Evolutionary conservation across 345 rosid genomes (phyloP), one percentile per base, ranked within the genome.

Genomic region (Toxicodendron radicans): DNA sequence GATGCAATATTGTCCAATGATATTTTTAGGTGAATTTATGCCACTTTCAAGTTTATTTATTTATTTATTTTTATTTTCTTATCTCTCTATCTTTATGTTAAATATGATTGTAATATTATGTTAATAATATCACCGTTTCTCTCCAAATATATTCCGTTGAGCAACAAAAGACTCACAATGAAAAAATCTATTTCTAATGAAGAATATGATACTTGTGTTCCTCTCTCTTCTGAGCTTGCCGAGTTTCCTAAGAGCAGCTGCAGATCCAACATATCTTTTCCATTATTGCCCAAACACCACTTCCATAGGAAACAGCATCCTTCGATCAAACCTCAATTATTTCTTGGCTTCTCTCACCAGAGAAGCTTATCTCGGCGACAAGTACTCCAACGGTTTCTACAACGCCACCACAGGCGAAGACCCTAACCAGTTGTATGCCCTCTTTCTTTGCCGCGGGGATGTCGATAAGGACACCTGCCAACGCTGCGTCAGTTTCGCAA

Each of bases 401-500:
- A 43, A 32, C 24, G 23, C n/a, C 46, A 60, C 78, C 0, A 11
- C 17, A 20, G 75, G 81, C 21, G 65, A 32, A 13, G 71, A 56
- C 10, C 66, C 56, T 16, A 51, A 49, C 64, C 13, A 14, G 8
- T 60, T 72, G 27, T 48, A 58, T 7, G 80, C 75, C 41, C 49
- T 58, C 11, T 70, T 53, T 64, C 79, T 70, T 7, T 76, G 79
- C 71, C 71, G 52, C 0, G 79, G 75, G 0, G 71, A 77, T 17
- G 14, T 33, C 30, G 1, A 7, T 17, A 0, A 20, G 0, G 24
- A 23, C n/a, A 27, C 13, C 7, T 77, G 80, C 53, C 9, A 35
- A 6, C 5, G 16, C 5, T 77, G 62, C 21, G 67, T 71, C n/a
- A 23, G 11, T 10, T 1, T 56, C 0, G 75, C 72, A 7, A 3